phyloP scores from a whole-genome alignment of 352 stramenopile species.

The Phytophthora pseudosyringae region DNA sequence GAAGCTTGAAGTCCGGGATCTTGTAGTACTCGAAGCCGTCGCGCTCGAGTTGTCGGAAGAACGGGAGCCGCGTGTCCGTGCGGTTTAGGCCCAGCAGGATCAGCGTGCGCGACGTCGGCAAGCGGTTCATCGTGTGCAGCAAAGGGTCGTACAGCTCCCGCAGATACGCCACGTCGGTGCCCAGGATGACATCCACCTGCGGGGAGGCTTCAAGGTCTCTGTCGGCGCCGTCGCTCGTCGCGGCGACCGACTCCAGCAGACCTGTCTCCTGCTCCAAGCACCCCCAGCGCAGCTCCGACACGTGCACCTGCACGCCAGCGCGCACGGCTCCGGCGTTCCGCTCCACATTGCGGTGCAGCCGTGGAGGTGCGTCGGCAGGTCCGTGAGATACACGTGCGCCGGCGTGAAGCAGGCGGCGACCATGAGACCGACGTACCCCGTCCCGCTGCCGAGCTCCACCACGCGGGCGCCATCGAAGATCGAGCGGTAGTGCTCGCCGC shows the following conservation, averaged over 20 bases:
- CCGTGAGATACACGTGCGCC: constrained; percentile 65
- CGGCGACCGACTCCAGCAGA: constrained; percentile 46
- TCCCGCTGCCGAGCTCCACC: constrained; percentile 82
- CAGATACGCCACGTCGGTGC: constrained; percentile 84
- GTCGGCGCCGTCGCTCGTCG: constrained; percentile 6
- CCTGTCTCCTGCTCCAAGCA: constrained; percentile 45
- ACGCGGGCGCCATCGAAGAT: constrained; percentile 70
- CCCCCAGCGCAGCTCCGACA: constrained; percentile 70
- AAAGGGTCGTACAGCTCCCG: constrained; percentile 78
- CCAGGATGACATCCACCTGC: constrained; percentile 76
- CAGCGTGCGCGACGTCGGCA: constrained; percentile 53
- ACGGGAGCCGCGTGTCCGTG: constrained; percentile 62
- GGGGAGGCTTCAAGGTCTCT: constrained; percentile 14
- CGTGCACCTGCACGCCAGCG: constrained; percentile 50
- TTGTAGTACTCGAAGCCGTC: constrained; percentile 88
- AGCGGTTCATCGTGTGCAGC: constrained; percentile 59
- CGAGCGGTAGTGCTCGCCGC: constrained; percentile 54
- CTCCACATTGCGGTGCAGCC: constrained; percentile 67
- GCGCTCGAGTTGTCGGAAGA: constrained; percentile 74
- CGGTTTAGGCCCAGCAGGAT: constrained; percentile 82
- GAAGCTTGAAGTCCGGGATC: constrained; percentile 66
- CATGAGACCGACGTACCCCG: constrained; percentile 77
- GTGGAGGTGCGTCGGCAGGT: constrained; percentile 62
- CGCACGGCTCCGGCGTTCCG: constrained; percentile 45
- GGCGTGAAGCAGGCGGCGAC: constrained; percentile 67